These are phyloP conservation scores for Hericium rajendrae DNA, from an alignment of 768 basidiomycete genomes.

Conservation along the genomic window DNA sequence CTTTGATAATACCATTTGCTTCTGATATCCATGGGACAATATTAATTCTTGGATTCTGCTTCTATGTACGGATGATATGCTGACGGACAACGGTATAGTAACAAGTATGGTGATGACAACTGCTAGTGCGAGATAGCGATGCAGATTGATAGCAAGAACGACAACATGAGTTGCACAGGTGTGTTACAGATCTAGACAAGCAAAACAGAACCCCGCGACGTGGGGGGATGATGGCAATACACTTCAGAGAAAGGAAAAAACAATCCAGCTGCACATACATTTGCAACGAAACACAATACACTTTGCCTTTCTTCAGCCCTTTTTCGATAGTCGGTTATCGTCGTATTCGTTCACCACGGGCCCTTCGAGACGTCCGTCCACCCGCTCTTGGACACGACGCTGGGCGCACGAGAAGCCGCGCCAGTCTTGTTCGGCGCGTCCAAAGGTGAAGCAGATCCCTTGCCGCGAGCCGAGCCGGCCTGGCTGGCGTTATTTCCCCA, in stretches of 20 bases:
- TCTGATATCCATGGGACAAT: not conserved
- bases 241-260: too few relatives aligned
- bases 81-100: too few relatives aligned
- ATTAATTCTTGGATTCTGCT: not conserved
- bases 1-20: not conserved
- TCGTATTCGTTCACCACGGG: not conserved
- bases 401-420: not conserved
- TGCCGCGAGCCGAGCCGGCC: not conserved
- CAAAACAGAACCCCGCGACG: too few relatives aligned
- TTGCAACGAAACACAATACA: too few relatives aligned
- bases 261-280: too few relatives aligned
- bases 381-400: not conserved
- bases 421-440: not conserved
- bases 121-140: not conserved
- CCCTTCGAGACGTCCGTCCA: not conserved
- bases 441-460: not conserved
- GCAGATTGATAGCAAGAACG: not conserved
- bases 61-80: too few relatives aligned
- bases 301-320: too few relatives aligned
- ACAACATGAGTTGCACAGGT: too few relatives aligned
- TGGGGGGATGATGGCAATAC: too few relatives aligned
- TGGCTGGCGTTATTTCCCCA: not conserved
- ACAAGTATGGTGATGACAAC: not conserved
- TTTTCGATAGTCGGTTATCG: not conserved
- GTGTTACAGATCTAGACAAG: too few relatives aligned